Conservation (phyloP, 2,329 filamentous ascomycete species). For the Aspergillus floridensis region DNA sequence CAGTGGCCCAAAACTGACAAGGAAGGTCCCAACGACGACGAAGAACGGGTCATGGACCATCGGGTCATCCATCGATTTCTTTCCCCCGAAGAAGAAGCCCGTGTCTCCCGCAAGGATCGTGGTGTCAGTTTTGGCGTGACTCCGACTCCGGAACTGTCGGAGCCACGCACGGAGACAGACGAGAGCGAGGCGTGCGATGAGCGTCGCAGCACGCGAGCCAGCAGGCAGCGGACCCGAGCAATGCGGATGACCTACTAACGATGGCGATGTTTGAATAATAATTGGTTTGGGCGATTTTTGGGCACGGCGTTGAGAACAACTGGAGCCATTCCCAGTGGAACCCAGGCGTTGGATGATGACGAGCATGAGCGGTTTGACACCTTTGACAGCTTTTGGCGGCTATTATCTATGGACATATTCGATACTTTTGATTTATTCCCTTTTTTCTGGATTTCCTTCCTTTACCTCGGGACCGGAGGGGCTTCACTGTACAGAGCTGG, state of each 20-base stretch:
- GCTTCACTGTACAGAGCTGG: not conserved
- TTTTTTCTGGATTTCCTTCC: not conserved
- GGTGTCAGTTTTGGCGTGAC: conserved; percentile 38
- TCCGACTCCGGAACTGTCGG: conserved; percentile 39
- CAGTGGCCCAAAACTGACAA: conserved; percentile 94
- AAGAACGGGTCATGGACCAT: conserved; percentile 73
- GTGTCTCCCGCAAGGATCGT: conserved; percentile 36
- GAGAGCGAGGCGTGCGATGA: conserved; percentile 36
- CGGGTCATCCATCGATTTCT: conserved; percentile 84
- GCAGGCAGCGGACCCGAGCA: conserved; percentile 31
- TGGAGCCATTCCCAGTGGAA: conserved; percentile 8
- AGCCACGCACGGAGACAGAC: conserved; percentile 39
- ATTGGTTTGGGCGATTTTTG: conserved; percentile 1
- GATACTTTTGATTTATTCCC: not conserved
- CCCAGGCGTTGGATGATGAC: not conserved
- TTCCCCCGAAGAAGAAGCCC: conserved; percentile 63
- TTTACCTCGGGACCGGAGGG: not conserved
- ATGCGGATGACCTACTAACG: conserved; percentile 38
- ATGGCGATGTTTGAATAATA: conserved; percentile 7
- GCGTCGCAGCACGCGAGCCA: conserved; percentile 36
- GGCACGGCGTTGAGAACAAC: conserved; percentile 11
- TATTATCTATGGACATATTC: not conserved
- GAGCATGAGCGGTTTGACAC: not conserved
- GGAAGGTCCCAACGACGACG: conserved; percentile 69
- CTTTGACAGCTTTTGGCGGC: not conserved